These are phyloP conservation scores for Musa beccarii DNA, from an alignment of 176 grass and related monocot species.

Conservation along the genomic window DNA sequence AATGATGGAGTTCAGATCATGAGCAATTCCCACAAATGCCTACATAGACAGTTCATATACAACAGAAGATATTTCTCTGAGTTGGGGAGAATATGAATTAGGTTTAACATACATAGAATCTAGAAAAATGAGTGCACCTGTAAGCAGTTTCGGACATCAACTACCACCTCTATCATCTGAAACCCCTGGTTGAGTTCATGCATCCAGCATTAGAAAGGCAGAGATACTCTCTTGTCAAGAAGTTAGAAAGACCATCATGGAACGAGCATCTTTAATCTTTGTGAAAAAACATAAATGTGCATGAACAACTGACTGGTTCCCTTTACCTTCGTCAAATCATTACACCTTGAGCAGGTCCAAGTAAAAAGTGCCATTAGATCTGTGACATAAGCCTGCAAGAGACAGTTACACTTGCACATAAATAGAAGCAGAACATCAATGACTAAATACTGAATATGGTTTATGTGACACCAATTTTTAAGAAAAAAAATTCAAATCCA, in stretches of 20 bases:
- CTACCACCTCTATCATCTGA: slow-evolving; percentile 79
- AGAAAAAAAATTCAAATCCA: too few species aligned
- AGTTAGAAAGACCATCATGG: background rate
- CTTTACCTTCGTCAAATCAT: slow-evolving; percentile 54
- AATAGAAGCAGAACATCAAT: background rate
- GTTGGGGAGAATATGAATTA: too few species aligned
- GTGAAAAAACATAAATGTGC: background rate
- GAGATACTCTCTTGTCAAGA: background rate
- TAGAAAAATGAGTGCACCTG: slow-evolving; percentile 30
- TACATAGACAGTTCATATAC: slow-evolving; percentile 23
- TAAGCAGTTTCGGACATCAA: slow-evolving; percentile 78
- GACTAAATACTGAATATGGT: background rate
- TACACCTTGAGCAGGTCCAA: slow-evolving; percentile 80
- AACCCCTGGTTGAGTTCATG: slow-evolving; percentile 44
- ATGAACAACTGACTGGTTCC: background rate
- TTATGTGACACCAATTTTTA: too few species aligned
- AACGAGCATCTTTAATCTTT: background rate
- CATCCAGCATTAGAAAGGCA: background rate
- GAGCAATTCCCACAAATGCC: slow-evolving; percentile 88
- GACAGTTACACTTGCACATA: background rate
- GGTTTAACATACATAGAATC: background rate
- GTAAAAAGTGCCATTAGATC: slow-evolving; percentile 81
- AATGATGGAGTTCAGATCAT: slow-evolving; percentile 66
- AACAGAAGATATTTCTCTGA: background rate
- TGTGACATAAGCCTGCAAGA: slow-evolving; percentile 76